Percentiles rank a stretch among this genome's conserved stretches.
Conservation (phyloP, 2,329 filamentous ascomycete species). For the Aspergillus fumigatus region DNA sequence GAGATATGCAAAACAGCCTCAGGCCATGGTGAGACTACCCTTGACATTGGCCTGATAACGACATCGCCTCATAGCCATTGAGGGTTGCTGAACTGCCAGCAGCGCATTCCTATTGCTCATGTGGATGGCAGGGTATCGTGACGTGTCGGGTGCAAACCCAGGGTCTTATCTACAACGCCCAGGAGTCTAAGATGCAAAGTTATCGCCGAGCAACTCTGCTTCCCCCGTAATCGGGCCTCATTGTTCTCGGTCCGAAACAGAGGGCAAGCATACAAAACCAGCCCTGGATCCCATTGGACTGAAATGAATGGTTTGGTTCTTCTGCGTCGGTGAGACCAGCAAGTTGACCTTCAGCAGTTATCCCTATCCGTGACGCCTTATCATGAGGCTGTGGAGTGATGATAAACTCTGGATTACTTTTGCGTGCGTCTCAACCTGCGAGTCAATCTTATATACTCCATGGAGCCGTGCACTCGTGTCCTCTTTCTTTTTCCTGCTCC, state of each 20-base stretch:
- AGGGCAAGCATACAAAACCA: slow-evolving; percentile 6
- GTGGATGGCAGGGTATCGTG: not conserved
- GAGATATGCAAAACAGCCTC: not conserved
- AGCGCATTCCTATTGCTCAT: not conserved
- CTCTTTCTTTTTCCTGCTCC: not conserved
- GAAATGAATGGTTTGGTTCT: too few relatives aligned
- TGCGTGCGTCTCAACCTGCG: not conserved
- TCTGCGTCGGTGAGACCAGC: too few relatives aligned
- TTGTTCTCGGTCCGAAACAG: not conserved
- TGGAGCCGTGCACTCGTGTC: not conserved
- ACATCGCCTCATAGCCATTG: not conserved
- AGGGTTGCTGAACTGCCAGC: not conserved
- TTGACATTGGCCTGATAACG: not conserved
- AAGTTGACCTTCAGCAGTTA: slow-evolving; percentile 6
- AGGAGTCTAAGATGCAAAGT: not conserved
- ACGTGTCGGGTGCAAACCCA: not conserved
- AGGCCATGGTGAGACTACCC: not conserved
- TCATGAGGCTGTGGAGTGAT: slow-evolving; percentile 21
- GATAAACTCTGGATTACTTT: slow-evolving; percentile 1
- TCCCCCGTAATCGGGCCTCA: not conserved
- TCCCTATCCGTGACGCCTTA: slow-evolving; percentile 22
- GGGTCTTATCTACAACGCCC: not conserved
- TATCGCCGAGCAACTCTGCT: not conserved
- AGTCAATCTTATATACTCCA: not conserved
- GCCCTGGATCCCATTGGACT: slow-evolving; percentile 4